A percentile compares a stretch with the other conserved stretches of the same genome.
phyloP scores from a whole-genome alignment of 1,284 basidiomycete genomes.

The Ceratorhiza oryzae-sativae region DNA sequence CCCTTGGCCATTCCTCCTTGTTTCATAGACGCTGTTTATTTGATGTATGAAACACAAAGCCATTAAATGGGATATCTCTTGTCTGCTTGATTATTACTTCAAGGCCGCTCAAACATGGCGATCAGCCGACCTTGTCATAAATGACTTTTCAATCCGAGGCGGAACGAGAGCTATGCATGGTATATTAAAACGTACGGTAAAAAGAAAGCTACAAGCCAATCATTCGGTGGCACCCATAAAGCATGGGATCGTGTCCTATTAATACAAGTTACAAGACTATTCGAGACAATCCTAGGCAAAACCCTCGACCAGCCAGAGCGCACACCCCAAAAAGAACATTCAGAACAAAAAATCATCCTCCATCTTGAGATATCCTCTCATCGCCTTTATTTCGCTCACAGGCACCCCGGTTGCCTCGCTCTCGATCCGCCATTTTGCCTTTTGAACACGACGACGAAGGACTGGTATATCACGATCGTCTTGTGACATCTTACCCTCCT shows the following conservation, averaged over 20 bases:
- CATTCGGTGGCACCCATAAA: constrained; percentile 7
- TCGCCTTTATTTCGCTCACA: constrained; percentile 22
- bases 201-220: constrained; percentile 17
- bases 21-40: too few relatives aligned
- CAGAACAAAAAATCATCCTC: constrained; percentile 10
- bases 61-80: too few relatives aligned
- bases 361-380: neutral
- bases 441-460: constrained; percentile 27
- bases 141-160: too few relatives aligned
- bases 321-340: neutral
- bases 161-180: neutral
- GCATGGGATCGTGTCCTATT: neutral
- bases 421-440: constrained; percentile 9
- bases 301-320: neutral
- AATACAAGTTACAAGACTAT: neutral
- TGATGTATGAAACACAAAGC: too few relatives aligned
- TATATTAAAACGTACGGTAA: constrained; percentile 20
- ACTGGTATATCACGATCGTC: constrained; percentile 30
- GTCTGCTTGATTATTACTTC: too few relatives aligned
- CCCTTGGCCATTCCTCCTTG: too few relatives aligned
- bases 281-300: neutral
- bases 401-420: constrained; percentile 30
- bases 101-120: too few relatives aligned
- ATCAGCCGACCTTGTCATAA: too few relatives aligned
- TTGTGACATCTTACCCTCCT: neutral